Evolutionary conservation across 225 moss, liverwort and hornwort genomes (phyloP), one percentile per base, ranked within the genome.

Genomic region (Thuidium tamariscinum): DNA sequence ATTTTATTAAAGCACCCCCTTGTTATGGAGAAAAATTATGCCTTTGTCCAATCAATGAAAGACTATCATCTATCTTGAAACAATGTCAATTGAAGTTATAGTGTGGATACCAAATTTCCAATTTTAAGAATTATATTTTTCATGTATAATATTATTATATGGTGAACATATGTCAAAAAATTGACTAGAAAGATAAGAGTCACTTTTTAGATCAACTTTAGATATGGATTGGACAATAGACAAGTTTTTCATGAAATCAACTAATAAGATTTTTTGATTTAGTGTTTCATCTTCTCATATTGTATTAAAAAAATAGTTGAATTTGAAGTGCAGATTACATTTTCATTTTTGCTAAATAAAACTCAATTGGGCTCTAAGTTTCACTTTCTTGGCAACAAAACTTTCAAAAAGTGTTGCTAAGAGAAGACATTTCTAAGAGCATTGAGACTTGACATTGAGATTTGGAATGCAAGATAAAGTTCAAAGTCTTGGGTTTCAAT

Each of bases 1-100:
- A 67, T 22, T 4, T 68, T 23, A 49, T 11, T 11, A 69, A 2
- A 69, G 8, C 25, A 2, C 1, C 2, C 1, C 0, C 0, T 0
- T 8, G 4, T 25, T 69, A 14, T 25, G 2, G 3, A 41, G 25
- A 68, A 41, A 69, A 2, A 41, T 69, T 1, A 26, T 69, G 4
- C 0, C 0, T 41, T 2, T 7, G 0, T 69, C 15, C 1, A 69
- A 39, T 8, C 0, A 8, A 7, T 25, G 2, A 39, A 0, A 68
- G 7, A 69, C 39, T 23, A 68, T 8, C 23, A 13, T 39, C 0
- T 68, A 0, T 39, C 23, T 1, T 39, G 4, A 8, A 68, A 23
- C 7, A 1, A 0, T 69, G 8, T 41, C 4, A 1, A 8, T 16
- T 27, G 13, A 26, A 0, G 3, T 70, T 42, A 70, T 9, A 2